Conservation (phyloP, 106 monocot species). For the Dendrobium catenatum region DNA sequence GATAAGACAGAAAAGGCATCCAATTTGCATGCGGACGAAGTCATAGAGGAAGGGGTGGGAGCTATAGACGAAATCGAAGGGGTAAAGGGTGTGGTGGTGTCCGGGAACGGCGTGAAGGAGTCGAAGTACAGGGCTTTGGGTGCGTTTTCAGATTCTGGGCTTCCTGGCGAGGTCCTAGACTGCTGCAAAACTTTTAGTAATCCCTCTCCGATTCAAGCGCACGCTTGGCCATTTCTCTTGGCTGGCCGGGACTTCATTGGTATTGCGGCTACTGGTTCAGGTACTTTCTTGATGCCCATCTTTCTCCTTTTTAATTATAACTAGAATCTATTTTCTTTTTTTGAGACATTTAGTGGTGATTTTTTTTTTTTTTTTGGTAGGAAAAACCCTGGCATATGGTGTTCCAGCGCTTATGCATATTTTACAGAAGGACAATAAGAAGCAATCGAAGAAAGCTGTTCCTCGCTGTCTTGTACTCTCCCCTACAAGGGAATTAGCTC, state of each 20-base stretch:
- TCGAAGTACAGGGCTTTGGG: constrained; percentile 59
- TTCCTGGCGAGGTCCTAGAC: constrained; percentile 61
- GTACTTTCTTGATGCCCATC: constrained; percentile 18
- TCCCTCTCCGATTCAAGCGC: constrained; percentile 91
- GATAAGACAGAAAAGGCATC: neutral
- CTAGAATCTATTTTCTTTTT: neutral
- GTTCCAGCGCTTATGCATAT: constrained; percentile 94
- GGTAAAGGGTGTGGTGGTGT: constrained; percentile 33
- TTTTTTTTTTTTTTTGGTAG: constrained; percentile 16
- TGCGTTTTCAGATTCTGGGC: constrained; percentile 50
- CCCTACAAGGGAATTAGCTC: constrained; percentile 94
- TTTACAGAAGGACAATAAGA: constrained; percentile 50
- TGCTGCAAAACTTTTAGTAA: constrained; percentile 75
- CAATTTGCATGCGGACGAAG: neutral
- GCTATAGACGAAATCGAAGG: constrained; percentile 5
- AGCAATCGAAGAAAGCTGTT: constrained; percentile 54
- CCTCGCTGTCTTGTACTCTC: constrained; percentile 86
- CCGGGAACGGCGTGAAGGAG: constrained; percentile 48
- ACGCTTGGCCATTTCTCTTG: constrained; percentile 88
- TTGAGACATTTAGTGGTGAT: neutral
- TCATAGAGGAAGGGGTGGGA: neutral
- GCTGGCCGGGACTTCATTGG: constrained; percentile 89
- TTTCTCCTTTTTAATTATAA: neutral
- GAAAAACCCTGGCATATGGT: constrained; percentile 95
- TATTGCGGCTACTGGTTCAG: constrained; percentile 94